phyloP scores from a whole-genome alignment of 495 filamentous ascomycete species.

The Aspergillus ellipticus region DNA sequence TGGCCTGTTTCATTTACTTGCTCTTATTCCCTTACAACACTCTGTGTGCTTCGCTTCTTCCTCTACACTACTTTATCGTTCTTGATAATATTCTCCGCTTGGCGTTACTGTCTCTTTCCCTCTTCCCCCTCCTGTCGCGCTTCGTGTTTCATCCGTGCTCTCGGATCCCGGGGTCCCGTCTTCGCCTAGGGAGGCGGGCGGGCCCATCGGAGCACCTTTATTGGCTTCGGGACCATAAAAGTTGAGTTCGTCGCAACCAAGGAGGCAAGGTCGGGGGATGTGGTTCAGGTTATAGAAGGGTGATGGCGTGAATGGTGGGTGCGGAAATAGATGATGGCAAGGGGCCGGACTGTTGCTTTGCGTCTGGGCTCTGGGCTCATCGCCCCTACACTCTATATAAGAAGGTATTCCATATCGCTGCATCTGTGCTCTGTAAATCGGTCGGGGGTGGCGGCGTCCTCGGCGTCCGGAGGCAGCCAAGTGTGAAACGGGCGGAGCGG shows the following conservation, averaged over 20 bases:
- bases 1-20: slow-evolving; percentile 7
- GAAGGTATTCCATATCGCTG: neutral
- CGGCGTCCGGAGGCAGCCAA: too few species aligned
- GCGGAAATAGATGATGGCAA: neutral
- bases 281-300: neutral
- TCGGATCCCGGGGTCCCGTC: neutral
- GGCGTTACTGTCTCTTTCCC: slow-evolving; percentile 8
- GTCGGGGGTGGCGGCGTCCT: too few species aligned
- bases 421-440: too few species aligned
- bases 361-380: neutral
- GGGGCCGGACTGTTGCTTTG: neutral
- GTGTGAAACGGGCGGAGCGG: too few species aligned
- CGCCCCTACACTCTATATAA: slow-evolving; percentile 2
- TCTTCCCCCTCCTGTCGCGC: neutral
- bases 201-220: neutral
- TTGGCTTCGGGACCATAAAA: neutral
- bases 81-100: slow-evolving; percentile 21
- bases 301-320: neutral
- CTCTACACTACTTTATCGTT: slow-evolving; percentile 8
- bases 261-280: neutral
- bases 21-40: slow-evolving; percentile 2
- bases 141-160: neutral
- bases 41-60: neutral
- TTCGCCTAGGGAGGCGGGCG: neutral
- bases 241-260: neutral